Percentiles rank a stretch among this genome's conserved stretches.
These are phyloP conservation scores for Millerago galiae DNA, from an alignment of 805 yeast species.

Conservation along the genomic window DNA sequence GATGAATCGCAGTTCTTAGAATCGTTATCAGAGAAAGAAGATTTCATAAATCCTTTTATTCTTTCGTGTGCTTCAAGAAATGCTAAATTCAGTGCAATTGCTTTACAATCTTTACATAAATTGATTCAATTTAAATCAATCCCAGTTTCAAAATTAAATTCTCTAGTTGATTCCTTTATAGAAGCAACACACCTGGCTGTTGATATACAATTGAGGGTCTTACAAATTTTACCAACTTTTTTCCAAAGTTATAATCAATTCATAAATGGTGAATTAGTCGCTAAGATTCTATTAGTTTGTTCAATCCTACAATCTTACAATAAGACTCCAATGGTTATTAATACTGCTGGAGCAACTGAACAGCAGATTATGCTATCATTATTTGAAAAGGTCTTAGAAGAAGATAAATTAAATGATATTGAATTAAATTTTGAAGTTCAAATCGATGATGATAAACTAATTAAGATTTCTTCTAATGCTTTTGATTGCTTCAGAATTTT, in stretches of 20 bases:
- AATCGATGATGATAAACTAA: conserved; percentile 37
- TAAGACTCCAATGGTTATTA: conserved; percentile 70
- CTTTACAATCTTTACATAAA: conserved; percentile 65
- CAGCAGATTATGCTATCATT: conserved; percentile 77
- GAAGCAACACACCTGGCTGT: conserved; percentile 72
- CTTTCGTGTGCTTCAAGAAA: conserved; percentile 69
- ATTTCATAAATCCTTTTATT: conserved; percentile 62
- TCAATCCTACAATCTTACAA: conserved; percentile 63
- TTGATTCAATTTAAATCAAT: conserved; percentile 50
- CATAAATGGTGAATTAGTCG: conserved; percentile 49
- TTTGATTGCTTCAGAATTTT: conserved; percentile 68
- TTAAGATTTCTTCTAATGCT: conserved; percentile 45
- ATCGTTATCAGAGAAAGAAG: conserved; percentile 38
- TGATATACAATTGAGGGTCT: conserved; percentile 79
- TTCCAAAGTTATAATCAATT: conserved; percentile 54
- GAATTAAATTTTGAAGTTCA: conserved; percentile 11
- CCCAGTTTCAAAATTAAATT: conserved; percentile 44
- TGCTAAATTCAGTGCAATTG: conserved; percentile 62
- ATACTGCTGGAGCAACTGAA: conserved; percentile 89
- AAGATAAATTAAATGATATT: conserved; percentile 24
- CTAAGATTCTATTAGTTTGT: conserved; percentile 60
- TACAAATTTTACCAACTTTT: conserved; percentile 76
- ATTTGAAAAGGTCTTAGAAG: conserved; percentile 56
- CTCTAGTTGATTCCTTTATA: conserved; percentile 57
- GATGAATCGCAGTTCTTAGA: conserved; percentile 26